phyloP scores from a whole-genome alignment of 805 yeast genomes.

The Huiozyma sinensis region DNA sequence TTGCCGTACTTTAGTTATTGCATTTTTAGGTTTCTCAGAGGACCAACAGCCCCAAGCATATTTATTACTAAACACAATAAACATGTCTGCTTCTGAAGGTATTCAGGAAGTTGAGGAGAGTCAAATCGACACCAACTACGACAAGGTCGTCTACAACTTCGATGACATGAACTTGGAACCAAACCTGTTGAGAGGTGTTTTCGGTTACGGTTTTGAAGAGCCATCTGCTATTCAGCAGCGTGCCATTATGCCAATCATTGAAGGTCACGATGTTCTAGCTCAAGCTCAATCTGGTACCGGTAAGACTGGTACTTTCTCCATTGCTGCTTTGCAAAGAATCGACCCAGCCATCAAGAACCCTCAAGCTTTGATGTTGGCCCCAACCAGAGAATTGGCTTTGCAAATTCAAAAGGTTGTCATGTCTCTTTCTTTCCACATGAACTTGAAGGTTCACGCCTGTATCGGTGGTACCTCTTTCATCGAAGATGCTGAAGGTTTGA shows the following conservation, averaged over 20 bases:
- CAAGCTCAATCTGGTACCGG: slow-evolving; percentile 99
- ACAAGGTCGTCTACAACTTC: slow-evolving; percentile 70
- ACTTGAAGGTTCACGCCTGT: slow-evolving; percentile 88
- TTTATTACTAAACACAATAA: not conserved
- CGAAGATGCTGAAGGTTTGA: slow-evolving; percentile 78
- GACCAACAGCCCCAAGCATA: not conserved
- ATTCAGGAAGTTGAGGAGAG: slow-evolving; percentile 71
- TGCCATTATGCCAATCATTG: slow-evolving; percentile 90
- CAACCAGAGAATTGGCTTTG: slow-evolving; percentile 93
- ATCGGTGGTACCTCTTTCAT: slow-evolving; percentile 91
- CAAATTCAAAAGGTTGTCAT: slow-evolving; percentile 92
- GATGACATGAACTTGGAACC: slow-evolving; percentile 74
- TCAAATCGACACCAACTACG: slow-evolving; percentile 90
- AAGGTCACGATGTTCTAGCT: slow-evolving; percentile 91
- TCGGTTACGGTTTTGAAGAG: slow-evolving; percentile 85
- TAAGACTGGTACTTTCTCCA: slow-evolving; percentile 95
- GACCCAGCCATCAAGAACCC: slow-evolving; percentile 64
- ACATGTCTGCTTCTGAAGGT: slow-evolving; percentile 38
- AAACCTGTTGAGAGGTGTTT: slow-evolving; percentile 51
- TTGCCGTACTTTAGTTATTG: not conserved
- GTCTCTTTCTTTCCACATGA: slow-evolving; percentile 84
- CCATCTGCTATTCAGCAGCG: slow-evolving; percentile 98
- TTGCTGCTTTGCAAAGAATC: slow-evolving; percentile 63
- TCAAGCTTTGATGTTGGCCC: slow-evolving; percentile 91
- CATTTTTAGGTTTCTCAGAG: not conserved